Conservation (phyloP, 2,329 filamentous ascomycete genomes). For the Biscogniauxia mediterranea region DNA sequence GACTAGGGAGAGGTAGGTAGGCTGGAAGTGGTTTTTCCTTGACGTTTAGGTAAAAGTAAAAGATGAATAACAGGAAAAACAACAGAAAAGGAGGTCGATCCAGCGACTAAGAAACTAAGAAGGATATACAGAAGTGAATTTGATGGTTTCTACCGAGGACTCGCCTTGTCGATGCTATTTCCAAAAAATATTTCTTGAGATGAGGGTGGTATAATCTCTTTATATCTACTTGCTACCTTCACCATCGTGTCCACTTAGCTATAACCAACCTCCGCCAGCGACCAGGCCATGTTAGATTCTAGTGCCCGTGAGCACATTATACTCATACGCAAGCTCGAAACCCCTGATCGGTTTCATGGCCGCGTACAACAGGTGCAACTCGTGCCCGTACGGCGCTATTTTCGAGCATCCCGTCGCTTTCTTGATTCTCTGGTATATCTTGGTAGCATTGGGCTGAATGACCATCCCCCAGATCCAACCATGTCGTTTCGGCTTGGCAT, state of each 20-base stretch:
- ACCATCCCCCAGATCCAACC: background rate
- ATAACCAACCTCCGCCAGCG: background rate
- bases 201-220: background rate
- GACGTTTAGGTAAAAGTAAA: background rate
- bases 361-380: background rate
- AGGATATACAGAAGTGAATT: conserved; percentile 1
- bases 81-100: conserved; percentile 7
- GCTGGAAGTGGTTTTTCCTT: too few species aligned
- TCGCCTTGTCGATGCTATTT: background rate
- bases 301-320: background rate
- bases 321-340: background rate
- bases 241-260: background rate
- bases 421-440: background rate
- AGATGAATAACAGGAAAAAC: background rate
- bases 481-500: background rate
- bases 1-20: too few species aligned
- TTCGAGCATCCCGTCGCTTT: background rate
- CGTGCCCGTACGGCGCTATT: background rate
- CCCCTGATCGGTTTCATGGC: background rate
- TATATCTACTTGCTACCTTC: background rate
- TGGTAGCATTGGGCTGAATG: background rate
- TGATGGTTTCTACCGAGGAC: background rate
- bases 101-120: conserved; percentile 10
- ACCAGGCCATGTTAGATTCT: background rate
- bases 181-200: background rate